Percentiles rank a stretch among this genome's conserved stretches.
Evolutionary conservation across 2,329 filamentous ascomycete genomes (phyloP).

Genomic region (Diaporthe citriasiana): DNA sequence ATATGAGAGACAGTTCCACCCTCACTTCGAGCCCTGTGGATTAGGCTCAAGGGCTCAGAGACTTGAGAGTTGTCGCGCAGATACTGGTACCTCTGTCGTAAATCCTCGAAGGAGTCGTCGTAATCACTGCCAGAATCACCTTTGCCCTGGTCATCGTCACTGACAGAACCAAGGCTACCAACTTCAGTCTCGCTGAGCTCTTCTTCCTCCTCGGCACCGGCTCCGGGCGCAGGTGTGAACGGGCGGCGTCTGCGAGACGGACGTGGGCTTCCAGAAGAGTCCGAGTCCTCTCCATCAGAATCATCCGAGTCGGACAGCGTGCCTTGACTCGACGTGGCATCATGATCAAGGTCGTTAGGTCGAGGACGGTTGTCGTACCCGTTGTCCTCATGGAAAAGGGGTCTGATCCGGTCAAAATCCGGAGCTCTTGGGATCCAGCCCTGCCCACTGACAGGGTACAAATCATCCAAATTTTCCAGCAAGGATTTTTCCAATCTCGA

Average conservation of each 20-base stretch:
- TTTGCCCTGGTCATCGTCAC: background rate
- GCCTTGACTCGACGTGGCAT: background rate
- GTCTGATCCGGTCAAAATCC: background rate
- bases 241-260: slow-evolving; percentile 1
- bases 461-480: background rate
- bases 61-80: background rate
- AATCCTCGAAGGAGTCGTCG: background rate
- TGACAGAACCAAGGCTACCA: background rate
- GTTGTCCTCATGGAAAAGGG: background rate
- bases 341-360: background rate
- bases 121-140: background rate
- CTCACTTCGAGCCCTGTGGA: background rate
- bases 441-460: background rate
- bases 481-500: background rate
- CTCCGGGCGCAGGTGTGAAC: slow-evolving; percentile 2
- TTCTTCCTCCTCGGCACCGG: background rate
- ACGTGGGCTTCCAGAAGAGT: background rate
- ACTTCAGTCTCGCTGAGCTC: background rate
- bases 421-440: background rate
- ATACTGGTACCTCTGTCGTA: background rate
- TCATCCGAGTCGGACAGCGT: background rate
- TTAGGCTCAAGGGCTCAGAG: background rate
- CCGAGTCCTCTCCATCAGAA: background rate
- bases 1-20: background rate
- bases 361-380: background rate